Evolutionary conservation across 805 yeast genomes (phyloP), one percentile per base, ranked within the genome.

Genomic region (Ogataea polymorpha): DNA sequence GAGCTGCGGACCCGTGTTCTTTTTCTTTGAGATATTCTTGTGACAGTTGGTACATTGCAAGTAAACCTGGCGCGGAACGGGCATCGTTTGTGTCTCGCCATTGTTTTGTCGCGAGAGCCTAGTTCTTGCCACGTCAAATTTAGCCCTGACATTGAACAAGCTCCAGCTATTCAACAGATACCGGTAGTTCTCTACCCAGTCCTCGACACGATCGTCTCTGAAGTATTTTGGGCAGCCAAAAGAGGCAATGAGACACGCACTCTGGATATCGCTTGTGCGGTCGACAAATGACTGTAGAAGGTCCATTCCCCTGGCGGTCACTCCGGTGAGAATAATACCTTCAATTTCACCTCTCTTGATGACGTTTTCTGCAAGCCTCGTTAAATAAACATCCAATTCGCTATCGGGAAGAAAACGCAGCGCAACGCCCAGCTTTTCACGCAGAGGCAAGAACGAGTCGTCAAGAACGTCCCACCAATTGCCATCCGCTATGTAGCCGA

Each of bases 381-480:
- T 77, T 50, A 91, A 67, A 61, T 86, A 91, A 9, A 78, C 72
- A 6, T 82, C 76, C 48, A 91, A 67, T 49, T 86, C 96, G 33
- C 77, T 72, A 57, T 89, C 96, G 1, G 90, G 79, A 24, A 91
- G 66, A 53, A 86, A 91, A 35, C 96, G 70, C 17, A 91, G 67
- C 0, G 98, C 97, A 20, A 91, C 91, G 1, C 97, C 97, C 10
- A 91, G 64, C 49, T 96, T 69, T 56, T 91, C 99, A 39, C 91
- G 71, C 29, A 91, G 67, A 0, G 99, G 96, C 30, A 91, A 70
- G 1, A 96, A 83, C 14, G 83, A 79, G 55, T 91, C 97, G 57
- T 88, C 96, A 38, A 91, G 68, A 2, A 91, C 96, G 55, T 88
- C 97, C 82, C 91, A 83, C 97, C 98, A 91, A 49, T 90, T 93